These are phyloP conservation scores for Eutrema heterophyllum DNA, from an alignment of 345 rosid genomes.

Conservation along the genomic window DNA sequence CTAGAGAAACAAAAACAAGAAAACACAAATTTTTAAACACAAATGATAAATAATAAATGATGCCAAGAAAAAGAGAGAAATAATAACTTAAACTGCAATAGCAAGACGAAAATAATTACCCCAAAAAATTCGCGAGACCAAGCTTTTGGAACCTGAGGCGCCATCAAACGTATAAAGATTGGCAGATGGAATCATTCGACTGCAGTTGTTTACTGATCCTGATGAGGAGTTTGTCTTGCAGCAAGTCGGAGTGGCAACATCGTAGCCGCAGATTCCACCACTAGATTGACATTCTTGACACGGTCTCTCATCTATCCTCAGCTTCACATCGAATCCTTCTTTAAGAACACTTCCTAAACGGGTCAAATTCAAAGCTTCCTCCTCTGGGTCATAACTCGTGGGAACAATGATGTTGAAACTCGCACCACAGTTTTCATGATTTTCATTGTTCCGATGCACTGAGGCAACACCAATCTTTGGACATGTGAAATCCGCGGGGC, in stretches of 20 bases:
- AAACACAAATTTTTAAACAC: too few relatives aligned
- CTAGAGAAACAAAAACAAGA: too few relatives aligned
- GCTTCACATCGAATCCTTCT: constrained; percentile 27
- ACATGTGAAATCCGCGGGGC: neutral
- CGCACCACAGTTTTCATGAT: neutral
- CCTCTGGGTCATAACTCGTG: neutral
- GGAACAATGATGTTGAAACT: constrained; percentile 5
- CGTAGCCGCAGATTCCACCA: constrained; percentile 15
- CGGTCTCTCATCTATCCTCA: neutral
- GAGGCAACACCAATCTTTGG: neutral
- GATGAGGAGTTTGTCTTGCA: neutral
- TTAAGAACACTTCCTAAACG: neutral
- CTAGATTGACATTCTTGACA: neutral
- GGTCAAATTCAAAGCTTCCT: too few relatives aligned
- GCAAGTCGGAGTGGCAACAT: neutral
- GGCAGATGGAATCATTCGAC: neutral
- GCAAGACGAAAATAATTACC: too few relatives aligned
- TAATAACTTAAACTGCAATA: too few relatives aligned
- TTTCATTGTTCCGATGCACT: fast-evolving
- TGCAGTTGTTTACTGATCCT: neutral
- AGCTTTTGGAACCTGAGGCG: too few relatives aligned
- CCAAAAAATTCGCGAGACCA: too few relatives aligned
- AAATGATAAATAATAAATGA: too few relatives aligned
- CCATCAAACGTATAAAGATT: too few relatives aligned
- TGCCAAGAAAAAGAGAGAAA: too few relatives aligned